Conservation (phyloP, 2,329 filamentous ascomycete species). For the Macrophomina pseudophaseolina region DNA sequence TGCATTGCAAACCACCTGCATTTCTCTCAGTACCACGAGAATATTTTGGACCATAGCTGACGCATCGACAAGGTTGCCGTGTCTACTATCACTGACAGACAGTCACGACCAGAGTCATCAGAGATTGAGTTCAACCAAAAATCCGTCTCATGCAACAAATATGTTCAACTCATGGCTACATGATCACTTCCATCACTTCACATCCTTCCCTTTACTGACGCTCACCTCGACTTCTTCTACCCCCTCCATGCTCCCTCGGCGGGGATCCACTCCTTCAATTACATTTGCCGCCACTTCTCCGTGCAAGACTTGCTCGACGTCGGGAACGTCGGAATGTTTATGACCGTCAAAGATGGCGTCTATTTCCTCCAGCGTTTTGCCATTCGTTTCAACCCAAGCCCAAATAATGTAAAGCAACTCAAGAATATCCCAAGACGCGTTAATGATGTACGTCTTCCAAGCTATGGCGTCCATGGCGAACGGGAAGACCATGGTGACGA, state of each 20-base stretch:
- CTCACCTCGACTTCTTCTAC: constrained; percentile 2
- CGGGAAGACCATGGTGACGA: constrained; percentile 17
- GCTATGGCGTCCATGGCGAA: constrained; percentile 27
- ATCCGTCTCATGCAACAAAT: no score
- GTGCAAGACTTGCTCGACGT: constrained; percentile 10
- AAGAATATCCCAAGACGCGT: constrained; percentile 37
- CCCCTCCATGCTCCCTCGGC: background rate
- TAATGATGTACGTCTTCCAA: constrained; percentile 43
- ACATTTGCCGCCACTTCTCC: background rate
- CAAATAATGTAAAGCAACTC: constrained; percentile 35
- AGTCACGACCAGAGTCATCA: no score
- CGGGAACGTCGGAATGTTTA: constrained; percentile 26
- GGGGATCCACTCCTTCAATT: constrained; percentile 1
- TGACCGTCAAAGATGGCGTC: constrained; percentile 35
- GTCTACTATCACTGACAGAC: no score
- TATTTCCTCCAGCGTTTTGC: constrained; percentile 38
- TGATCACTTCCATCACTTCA: background rate
- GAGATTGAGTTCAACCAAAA: no score
- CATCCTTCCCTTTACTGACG: constrained; percentile 6
- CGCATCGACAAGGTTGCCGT: no score
- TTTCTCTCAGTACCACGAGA: no score
- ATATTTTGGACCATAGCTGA: no score
- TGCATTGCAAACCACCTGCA: no score
- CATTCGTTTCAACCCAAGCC: constrained; percentile 40
- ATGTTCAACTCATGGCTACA: background rate